Evolutionary conservation across 805 yeast species (phyloP).

Genomic region (Wickerhamomyces rabaulensis): DNA sequence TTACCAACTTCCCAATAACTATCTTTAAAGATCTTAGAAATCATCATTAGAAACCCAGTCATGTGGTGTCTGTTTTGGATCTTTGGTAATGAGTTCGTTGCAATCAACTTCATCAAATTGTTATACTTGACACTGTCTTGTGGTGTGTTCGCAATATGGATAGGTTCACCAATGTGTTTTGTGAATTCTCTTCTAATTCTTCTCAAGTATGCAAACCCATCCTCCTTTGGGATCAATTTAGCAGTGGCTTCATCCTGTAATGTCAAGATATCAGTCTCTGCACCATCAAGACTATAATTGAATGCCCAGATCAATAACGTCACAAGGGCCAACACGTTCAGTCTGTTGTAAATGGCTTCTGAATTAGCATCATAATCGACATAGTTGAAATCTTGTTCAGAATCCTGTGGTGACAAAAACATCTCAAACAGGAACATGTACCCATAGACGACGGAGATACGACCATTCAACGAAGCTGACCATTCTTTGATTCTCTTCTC

Average conservation of each 20-base stretch:
- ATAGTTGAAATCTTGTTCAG: slow-evolving; percentile 33
- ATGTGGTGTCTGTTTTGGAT: slow-evolving; percentile 42
- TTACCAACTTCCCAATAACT: slow-evolving; percentile 53
- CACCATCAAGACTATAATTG: slow-evolving; percentile 42
- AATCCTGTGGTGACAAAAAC: slow-evolving; percentile 50
- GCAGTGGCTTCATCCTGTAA: slow-evolving; percentile 14
- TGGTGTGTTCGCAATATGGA: slow-evolving; percentile 26
- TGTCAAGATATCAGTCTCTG: slow-evolving; percentile 33
- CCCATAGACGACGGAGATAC: slow-evolving; percentile 54
- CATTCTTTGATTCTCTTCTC: slow-evolving; percentile 46
- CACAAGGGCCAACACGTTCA: slow-evolving; percentile 29
- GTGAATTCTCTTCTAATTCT: slow-evolving; percentile 42
- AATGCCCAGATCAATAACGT: slow-evolving; percentile 45
- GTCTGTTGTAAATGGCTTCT: slow-evolving; percentile 41
- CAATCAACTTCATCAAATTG: slow-evolving; percentile 35
- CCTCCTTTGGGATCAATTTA: slow-evolving; percentile 34
- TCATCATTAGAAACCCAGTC: slow-evolving; percentile 48
- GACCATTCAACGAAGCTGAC: slow-evolving; percentile 43
- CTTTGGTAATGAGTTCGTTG: slow-evolving; percentile 29
- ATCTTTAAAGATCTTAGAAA: slow-evolving; percentile 34
- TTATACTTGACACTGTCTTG: slow-evolving; percentile 35
- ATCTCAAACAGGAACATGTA: slow-evolving; percentile 57
- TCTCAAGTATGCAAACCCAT: slow-evolving; percentile 44
- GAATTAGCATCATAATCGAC: slow-evolving; percentile 43
- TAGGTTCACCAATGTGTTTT: slow-evolving; percentile 25